Percentiles rank a stretch among this genome's conserved stretches.
phyloP scores from a whole-genome alignment of 2,329 filamentous ascomycete species.

The Fusarium sambucinum region DNA sequence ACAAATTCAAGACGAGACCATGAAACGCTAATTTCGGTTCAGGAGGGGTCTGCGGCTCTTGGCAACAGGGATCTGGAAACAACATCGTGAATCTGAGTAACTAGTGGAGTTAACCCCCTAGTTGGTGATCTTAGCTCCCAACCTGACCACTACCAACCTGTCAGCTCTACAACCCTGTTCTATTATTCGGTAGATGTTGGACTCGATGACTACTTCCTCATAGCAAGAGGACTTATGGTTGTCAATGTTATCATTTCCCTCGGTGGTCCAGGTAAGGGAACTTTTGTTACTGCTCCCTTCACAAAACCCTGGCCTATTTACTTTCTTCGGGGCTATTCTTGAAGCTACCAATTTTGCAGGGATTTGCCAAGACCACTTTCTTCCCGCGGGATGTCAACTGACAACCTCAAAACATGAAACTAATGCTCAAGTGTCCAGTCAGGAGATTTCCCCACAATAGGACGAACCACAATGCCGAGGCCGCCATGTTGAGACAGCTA shows the following conservation, averaged over 20 bases:
- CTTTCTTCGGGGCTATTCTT: neutral
- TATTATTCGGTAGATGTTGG: neutral
- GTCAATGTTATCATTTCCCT: neutral
- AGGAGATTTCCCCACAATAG: neutral
- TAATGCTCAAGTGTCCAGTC: neutral
- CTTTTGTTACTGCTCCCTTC: neutral
- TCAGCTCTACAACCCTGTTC: neutral
- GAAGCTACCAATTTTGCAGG: neutral
- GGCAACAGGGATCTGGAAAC: conserved; percentile 22
- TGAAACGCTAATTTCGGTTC: conserved; percentile 26
- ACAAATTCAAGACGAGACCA: conserved; percentile 3
- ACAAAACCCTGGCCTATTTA: neutral
- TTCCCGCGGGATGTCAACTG: neutral
- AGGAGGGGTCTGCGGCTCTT: conserved; percentile 6
- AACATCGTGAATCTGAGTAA: neutral
- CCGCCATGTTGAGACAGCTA: neutral
- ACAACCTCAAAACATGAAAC: conserved; percentile 10
- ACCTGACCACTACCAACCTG: conserved; percentile 7
- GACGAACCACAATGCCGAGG: conserved; percentile 2
- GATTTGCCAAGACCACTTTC: conserved; percentile 5
- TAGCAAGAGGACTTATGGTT: neutral
- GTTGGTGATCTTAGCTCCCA: conserved; percentile 21
- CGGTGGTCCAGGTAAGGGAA: no score
- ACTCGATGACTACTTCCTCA: neutral
- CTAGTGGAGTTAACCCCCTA: conserved; percentile 11